phyloP scores from a whole-genome alignment of 2,329 filamentous ascomycete species.

The Aspergillus brasiliensis region DNA sequence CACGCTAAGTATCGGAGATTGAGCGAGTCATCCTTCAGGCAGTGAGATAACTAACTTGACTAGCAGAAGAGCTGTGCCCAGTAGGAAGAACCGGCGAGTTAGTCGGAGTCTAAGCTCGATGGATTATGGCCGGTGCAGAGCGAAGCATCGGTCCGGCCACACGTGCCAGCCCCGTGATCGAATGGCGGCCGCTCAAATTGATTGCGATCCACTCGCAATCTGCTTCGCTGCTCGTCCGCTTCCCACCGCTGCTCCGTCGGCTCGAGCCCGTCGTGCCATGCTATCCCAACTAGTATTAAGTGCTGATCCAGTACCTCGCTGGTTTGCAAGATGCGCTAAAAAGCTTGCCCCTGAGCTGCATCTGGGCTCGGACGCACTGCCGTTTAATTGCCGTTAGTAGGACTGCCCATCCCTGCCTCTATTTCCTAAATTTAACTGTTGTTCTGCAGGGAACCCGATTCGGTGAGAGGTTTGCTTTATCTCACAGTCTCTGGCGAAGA shows the following conservation, averaged over 20 bases:
- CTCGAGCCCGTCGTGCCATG: background rate
- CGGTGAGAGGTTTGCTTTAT: background rate
- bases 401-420: background rate
- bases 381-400: background rate
- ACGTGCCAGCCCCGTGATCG: background rate
- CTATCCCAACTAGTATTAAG: background rate
- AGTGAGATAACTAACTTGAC: background rate
- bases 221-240: background rate
- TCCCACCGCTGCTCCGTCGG: background rate
- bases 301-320: background rate
- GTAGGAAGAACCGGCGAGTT: background rate
- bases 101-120: background rate
- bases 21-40: slow-evolving; percentile 3
- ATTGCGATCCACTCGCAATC: background rate
- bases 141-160: background rate
- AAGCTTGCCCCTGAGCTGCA: background rate
- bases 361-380: background rate
- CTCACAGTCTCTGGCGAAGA: background rate
- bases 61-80: background rate
- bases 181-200: background rate
- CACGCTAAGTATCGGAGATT: background rate
- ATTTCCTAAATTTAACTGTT: background rate
- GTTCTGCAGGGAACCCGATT: background rate
- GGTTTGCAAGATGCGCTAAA: background rate
- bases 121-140: background rate